Conservation (phyloP, 2,329 filamentous ascomycete species). For the Talaromyces sp. region DNA sequence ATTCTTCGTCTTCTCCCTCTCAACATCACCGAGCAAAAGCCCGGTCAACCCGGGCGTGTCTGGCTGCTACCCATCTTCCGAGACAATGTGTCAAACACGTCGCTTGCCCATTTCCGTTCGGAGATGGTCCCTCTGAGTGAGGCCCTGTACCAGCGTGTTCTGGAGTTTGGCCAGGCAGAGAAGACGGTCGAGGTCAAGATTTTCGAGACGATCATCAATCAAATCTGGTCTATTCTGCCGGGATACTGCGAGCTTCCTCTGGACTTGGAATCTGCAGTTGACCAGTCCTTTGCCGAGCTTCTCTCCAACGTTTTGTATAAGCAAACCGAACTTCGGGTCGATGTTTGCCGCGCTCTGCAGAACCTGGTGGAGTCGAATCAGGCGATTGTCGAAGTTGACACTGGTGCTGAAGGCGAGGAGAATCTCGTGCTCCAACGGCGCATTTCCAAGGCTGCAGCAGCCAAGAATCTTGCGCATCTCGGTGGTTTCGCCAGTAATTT, state of each 20-base stretch:
- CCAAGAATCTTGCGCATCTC: slow-evolving; percentile 76
- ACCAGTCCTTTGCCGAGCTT: slow-evolving; percentile 84
- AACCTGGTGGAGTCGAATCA: slow-evolving; percentile 89
- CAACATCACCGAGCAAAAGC: slow-evolving; percentile 72
- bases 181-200: slow-evolving; percentile 98
- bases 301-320: slow-evolving; percentile 88
- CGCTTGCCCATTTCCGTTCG: slow-evolving; percentile 73
- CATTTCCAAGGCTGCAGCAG: slow-evolving; percentile 67
- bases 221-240: slow-evolving; percentile 89
- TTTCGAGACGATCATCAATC: slow-evolving; percentile 91
- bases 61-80: slow-evolving; percentile 92
- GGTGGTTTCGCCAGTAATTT: slow-evolving; percentile 78
- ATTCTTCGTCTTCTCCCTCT: slow-evolving; percentile 78
- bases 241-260: slow-evolving; percentile 92
- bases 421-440: slow-evolving; percentile 72
- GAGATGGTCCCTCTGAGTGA: slow-evolving; percentile 89
- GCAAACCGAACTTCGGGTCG: slow-evolving; percentile 78
- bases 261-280: slow-evolving; percentile 70
- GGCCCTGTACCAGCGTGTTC: slow-evolving; percentile 78
- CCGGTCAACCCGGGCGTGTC: slow-evolving; percentile 76
- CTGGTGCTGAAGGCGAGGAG: slow-evolving; percentile 51
- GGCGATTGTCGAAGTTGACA: slow-evolving; percentile 64
- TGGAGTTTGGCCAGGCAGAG: slow-evolving; percentile 73
- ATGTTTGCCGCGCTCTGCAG: slow-evolving; percentile 81
- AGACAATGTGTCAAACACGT: slow-evolving; percentile 84